These are phyloP conservation scores for Fusarium protoensiforme DNA, from an alignment of 2,329 filamentous ascomycete genomes.

Conservation along the genomic window DNA sequence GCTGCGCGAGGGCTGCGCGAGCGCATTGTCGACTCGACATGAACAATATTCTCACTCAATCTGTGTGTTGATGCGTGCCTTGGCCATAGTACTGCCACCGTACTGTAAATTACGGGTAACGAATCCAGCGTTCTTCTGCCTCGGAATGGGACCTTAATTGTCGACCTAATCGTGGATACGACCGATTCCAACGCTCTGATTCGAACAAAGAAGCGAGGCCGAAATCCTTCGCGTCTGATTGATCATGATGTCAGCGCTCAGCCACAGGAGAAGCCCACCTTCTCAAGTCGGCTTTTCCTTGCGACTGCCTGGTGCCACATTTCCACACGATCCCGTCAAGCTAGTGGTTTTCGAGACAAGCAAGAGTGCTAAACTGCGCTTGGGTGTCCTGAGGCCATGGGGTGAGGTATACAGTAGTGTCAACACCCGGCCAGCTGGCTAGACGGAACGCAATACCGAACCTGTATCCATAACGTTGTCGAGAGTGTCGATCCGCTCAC, in stretches of 20 bases:
- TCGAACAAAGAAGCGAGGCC: conserved; percentile 24
- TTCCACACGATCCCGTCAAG: conserved; percentile 13
- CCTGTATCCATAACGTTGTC: conserved; percentile 11
- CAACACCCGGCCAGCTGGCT: conserved; percentile 22
- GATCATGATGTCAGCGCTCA: conserved; percentile 38
- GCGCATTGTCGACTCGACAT: background rate
- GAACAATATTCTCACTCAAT: background rate
- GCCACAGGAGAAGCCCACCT: conserved; percentile 28
- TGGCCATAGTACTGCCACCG: background rate
- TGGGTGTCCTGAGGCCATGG: conserved; percentile 31
- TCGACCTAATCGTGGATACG: conserved; percentile 9
- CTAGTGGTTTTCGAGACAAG: conserved; percentile 14
- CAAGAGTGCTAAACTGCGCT: conserved; percentile 13
- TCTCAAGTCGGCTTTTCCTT: conserved; percentile 24
- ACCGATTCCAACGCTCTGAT: conserved; percentile 4
- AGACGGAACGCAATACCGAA: conserved; percentile 38
- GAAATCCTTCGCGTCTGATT: conserved; percentile 23
- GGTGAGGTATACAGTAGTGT: conserved; percentile 13
- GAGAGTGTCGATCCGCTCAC: conserved; percentile 21
- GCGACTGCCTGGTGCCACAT: conserved; percentile 20
- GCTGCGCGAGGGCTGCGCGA: background rate
- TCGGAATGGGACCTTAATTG: background rate
- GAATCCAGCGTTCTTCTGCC: background rate
- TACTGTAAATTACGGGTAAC: background rate
- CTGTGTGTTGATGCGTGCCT: background rate